These are phyloP conservation scores for Tricholoma saponaceum DNA, from an alignment of 768 basidiomycete species.

Conservation along the genomic window DNA sequence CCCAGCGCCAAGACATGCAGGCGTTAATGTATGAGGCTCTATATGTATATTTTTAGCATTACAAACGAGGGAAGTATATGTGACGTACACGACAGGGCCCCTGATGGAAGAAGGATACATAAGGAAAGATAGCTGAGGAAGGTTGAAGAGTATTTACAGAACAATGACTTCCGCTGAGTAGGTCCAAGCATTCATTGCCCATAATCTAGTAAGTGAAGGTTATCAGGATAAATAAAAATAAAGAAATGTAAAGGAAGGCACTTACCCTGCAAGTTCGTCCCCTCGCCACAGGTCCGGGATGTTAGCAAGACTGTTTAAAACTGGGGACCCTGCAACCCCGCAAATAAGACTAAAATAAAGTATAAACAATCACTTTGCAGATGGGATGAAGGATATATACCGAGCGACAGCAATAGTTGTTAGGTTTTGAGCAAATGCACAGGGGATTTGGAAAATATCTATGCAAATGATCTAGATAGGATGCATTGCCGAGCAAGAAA, in stretches of 20 bases:
- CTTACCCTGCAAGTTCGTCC: conserved; percentile 13
- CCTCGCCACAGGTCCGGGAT: conserved; percentile 19
- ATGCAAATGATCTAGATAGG: conserved; percentile 10
- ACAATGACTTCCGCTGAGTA: conserved; percentile 16
- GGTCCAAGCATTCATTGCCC: conserved; percentile 22
- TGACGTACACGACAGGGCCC: conserved; percentile 14
- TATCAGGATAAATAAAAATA: background rate
- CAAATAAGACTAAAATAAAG: conserved; percentile 11
- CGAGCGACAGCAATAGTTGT: conserved; percentile 14
- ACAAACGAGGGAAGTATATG: background rate
- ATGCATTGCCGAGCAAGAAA: conserved; percentile 2
- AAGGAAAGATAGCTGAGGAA: background rate
- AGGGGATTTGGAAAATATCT: conserved; percentile 20
- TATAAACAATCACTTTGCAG: background rate
- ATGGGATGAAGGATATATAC: conserved; percentile 1
- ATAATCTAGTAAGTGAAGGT: conserved; percentile 6
- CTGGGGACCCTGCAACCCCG: conserved; percentile 13
- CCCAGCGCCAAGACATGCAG: conserved; percentile 19
- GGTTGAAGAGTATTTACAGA: conserved; percentile 4
- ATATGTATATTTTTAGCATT: background rate
- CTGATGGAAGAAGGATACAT: background rate
- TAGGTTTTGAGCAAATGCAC: conserved; percentile 15
- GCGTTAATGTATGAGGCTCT: conserved; percentile 17
- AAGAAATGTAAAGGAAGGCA: background rate
- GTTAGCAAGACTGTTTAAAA: conserved; percentile 17